phyloP scores from a whole-genome alignment of 306 rosid species.

The Gastrolobium bilobum region DNA sequence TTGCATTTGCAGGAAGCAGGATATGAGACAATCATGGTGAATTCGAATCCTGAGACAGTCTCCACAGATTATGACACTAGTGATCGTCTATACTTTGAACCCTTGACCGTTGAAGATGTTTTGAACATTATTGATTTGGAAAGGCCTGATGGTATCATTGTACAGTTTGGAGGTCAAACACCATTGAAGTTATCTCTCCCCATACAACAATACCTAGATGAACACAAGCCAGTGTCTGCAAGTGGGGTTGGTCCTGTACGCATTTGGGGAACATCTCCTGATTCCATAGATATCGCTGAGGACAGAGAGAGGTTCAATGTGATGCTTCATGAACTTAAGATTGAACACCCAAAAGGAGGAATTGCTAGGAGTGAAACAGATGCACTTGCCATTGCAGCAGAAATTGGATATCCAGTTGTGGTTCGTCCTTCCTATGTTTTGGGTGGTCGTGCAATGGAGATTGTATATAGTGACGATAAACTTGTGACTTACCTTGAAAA shows the following conservation, averaged over 20 bases:
- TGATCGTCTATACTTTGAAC: constrained; percentile 95
- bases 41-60: constrained; percentile 97
- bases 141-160: constrained; percentile 97
- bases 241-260: constrained; percentile 74
- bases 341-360: constrained; percentile 99
- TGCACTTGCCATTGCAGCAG: constrained; percentile 84
- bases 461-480: constrained; percentile 81
- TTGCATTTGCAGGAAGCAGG: constrained; percentile 80
- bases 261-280: constrained; percentile 99
- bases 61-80: constrained; percentile 98
- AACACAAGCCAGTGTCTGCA: constrained; percentile 74
- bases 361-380: constrained; percentile 93
- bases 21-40: constrained; percentile 97
- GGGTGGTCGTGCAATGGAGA: constrained; percentile 99
- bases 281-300: constrained; percentile 94
- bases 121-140: constrained; percentile 89
- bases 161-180: constrained; percentile 99
- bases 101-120: constrained; percentile 90
- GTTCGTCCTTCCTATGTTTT: constrained; percentile 96
- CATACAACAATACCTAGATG: constrained; percentile 82
- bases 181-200: constrained; percentile 93
- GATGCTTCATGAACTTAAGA: constrained; percentile 78
- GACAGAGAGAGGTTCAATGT: constrained; percentile 95
- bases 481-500: constrained; percentile 86
- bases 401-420: constrained; percentile 93